phyloP scores from a whole-genome alignment of 257 asterid genomes.

The Jasminum sambac region DNA sequence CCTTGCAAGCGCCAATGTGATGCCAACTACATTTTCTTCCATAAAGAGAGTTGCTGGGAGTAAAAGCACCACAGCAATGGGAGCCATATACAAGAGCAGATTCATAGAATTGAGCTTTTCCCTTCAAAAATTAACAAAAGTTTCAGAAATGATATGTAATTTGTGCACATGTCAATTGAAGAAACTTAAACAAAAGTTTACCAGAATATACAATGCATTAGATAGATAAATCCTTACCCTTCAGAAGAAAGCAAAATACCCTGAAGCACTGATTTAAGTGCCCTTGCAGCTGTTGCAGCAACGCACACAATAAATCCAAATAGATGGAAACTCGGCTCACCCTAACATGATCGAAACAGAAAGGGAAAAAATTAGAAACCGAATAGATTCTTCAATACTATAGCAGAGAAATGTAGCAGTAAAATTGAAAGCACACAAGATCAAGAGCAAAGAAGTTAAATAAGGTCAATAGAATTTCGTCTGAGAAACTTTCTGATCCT shows the following conservation, averaged over 20 bases:
- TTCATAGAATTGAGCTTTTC: constrained; percentile 68
- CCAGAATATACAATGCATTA: not conserved
- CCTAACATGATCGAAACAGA: constrained; percentile 33
- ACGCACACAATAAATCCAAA: constrained; percentile 62
- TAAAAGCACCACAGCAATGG: constrained; percentile 60
- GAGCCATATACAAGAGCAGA: constrained; percentile 67
- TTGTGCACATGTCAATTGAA: not conserved
- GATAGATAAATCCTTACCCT: constrained; percentile 38
- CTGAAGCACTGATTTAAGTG: constrained; percentile 63
- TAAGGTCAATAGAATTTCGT: not conserved
- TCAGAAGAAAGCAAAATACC: constrained; percentile 68
- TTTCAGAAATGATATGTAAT: constrained; percentile 29
- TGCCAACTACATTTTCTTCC: constrained; percentile 68
- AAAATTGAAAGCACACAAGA: not conserved
- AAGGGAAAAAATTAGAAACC: not conserved
- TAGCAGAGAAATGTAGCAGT: not conserved
- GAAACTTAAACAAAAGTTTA: constrained; percentile 10
- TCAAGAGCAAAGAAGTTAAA: not conserved
- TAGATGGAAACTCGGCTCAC: constrained; percentile 67
- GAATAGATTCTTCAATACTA: not conserved
- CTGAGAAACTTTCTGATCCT: not conserved
- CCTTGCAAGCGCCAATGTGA: constrained; percentile 58
- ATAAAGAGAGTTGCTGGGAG: constrained; percentile 56
- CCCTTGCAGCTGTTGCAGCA: constrained; percentile 69
- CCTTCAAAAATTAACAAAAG: constrained; percentile 31